Conservation (phyloP, 306 rosid species). For the Glycine soja region DNA sequence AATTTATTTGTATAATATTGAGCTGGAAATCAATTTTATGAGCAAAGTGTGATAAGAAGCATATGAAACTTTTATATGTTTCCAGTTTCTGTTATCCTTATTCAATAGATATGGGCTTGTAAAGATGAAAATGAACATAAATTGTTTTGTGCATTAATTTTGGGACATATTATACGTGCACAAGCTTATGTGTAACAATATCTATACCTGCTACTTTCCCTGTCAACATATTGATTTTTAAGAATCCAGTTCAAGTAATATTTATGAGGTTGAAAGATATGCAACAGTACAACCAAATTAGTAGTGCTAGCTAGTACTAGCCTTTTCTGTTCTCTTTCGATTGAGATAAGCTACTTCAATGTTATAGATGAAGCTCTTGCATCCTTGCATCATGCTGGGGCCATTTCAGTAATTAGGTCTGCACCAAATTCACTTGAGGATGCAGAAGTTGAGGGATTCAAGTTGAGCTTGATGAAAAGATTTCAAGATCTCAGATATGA, state of each 20-base stretch:
- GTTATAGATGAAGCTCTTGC: constrained; percentile 73
- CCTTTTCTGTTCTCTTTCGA: neutral
- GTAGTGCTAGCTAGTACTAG: constrained; percentile 5
- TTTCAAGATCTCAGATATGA: constrained; percentile 77
- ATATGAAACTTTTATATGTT: constrained; percentile 23
- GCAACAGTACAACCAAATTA: neutral
- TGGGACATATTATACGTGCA: neutral
- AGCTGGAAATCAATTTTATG: constrained; percentile 7
- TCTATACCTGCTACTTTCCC: neutral
- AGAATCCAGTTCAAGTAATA: constrained; percentile 1
- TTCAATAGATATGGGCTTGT: constrained; percentile 20
- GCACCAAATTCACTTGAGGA: constrained; percentile 70
- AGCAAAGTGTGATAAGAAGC: constrained; percentile 8
- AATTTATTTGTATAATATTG: constrained; percentile 19
- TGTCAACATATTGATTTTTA: constrained; percentile 9
- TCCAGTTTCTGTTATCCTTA: constrained; percentile 4
- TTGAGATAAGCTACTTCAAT: constrained; percentile 12
- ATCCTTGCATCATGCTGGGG: constrained; percentile 80
- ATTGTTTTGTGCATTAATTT: constrained; percentile 23
- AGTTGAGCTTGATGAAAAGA: constrained; percentile 72
- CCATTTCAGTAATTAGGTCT: constrained; percentile 65
- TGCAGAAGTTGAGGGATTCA: constrained; percentile 66
- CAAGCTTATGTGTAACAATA: neutral
- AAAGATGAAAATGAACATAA: constrained; percentile 26
- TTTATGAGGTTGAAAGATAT: constrained; percentile 27